phyloP scores from a whole-genome alignment of 129 eudicot genomes.

The Ambrosia trifida region DNA sequence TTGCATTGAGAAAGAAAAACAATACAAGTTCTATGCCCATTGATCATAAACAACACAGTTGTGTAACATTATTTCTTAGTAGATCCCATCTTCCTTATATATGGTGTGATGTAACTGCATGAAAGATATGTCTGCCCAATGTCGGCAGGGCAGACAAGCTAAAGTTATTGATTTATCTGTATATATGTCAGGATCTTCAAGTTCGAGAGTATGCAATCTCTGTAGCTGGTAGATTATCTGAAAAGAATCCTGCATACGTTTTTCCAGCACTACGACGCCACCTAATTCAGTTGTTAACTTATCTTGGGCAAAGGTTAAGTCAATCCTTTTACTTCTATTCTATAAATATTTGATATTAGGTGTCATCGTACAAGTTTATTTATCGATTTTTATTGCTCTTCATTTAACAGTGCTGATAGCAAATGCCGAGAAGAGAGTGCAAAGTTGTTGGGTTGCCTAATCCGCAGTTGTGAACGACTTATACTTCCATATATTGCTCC shows the following conservation, averaged over 20 bases:
- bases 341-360: conserved; percentile 4
- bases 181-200: conserved; percentile 69
- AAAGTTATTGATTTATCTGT: conserved; percentile 9
- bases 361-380: not conserved
- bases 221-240: conserved; percentile 95
- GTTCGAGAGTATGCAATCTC: conserved; percentile 95
- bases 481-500: conserved; percentile 96
- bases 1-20: not conserved
- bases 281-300: conserved; percentile 85
- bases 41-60: conserved; percentile 5
- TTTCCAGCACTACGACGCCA: conserved; percentile 98
- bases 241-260: conserved; percentile 96
- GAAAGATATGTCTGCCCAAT: not conserved
- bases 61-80: not conserved
- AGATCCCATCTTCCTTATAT: not conserved
- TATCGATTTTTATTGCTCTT: conserved; percentile 10
- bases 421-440: conserved; percentile 99
- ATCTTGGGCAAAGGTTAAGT: conserved; percentile 79
- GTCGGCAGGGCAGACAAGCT: conserved; percentile 11
- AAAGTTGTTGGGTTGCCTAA: conserved; percentile 86
- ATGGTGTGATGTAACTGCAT: conserved; percentile 9
- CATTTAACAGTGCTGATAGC: conserved; percentile 71
- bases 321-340: conserved; percentile 8
- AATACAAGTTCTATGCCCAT: not conserved
- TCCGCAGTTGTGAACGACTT: conserved; percentile 92